phyloP scores from a whole-genome alignment of 345 rosid species.

The Gossypium australe region DNA sequence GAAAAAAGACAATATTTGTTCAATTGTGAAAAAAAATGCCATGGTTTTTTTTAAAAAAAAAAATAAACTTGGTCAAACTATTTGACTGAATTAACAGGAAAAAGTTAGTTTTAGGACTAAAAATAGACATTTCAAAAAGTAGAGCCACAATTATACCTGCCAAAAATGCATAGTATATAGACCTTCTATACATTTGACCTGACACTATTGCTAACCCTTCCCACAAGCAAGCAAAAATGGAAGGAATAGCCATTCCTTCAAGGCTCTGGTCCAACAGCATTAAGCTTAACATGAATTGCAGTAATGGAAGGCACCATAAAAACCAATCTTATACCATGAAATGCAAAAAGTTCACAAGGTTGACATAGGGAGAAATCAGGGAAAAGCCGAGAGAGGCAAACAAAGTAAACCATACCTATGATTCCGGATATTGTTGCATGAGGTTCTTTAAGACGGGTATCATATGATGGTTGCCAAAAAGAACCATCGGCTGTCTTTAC shows the following conservation, averaged over 20 bases:
- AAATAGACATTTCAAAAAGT: no score
- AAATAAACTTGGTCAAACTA: no score
- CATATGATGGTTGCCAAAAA: slow-evolving; percentile 43
- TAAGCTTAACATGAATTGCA: not conserved
- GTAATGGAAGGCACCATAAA: not conserved
- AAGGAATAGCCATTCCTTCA: not conserved
- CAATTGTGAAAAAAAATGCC: no score
- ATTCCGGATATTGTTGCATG: slow-evolving; percentile 69
- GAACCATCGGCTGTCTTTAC: slow-evolving; percentile 40
- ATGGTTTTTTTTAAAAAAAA: no score
- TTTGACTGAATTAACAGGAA: no score
- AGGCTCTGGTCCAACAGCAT: not conserved
- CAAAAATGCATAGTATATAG: no score
- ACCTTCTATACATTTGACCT: no score
- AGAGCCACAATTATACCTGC: no score
- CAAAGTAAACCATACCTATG: slow-evolving; percentile 41
- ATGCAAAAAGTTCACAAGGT: not conserved
- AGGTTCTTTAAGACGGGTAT: slow-evolving; percentile 61
- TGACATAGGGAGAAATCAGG: not conserved
- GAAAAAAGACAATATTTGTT: no score
- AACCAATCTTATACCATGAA: not conserved
- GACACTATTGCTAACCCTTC: not conserved
- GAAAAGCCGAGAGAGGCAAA: not conserved
- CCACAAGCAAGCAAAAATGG: not conserved
- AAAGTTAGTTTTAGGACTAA: no score